These are phyloP conservation scores for Cercospora sesami DNA, from an alignment of 2,329 filamentous ascomycete species.

Conservation along the genomic window DNA sequence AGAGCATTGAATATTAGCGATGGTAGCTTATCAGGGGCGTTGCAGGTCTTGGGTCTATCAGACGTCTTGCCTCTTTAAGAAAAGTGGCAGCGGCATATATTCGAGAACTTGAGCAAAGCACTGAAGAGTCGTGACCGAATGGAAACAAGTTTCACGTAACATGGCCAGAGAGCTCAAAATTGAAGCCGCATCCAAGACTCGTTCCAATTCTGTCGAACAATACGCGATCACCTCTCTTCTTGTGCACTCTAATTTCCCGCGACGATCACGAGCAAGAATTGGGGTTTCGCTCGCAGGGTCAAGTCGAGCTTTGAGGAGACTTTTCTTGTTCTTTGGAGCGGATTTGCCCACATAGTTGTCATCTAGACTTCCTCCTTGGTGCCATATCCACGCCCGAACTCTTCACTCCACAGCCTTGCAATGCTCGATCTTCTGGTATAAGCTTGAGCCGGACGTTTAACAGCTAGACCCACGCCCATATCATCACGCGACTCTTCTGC, in stretches of 20 bases:
- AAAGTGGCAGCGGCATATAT: too few species aligned
- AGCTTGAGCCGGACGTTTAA: not conserved
- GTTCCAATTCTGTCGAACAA: too few species aligned
- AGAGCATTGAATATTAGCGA: conserved; percentile 31
- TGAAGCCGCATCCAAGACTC: too few species aligned
- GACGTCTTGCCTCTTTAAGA: not conserved
- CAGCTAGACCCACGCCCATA: not conserved
- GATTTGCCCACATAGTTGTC: not conserved
- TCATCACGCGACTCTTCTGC: conserved; percentile 6
- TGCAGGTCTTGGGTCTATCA: conserved; percentile 23
- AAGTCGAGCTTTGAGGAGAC: too few species aligned
- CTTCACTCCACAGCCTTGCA: not conserved
- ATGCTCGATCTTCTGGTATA: conserved; percentile 2
- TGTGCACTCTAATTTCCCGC: too few species aligned
- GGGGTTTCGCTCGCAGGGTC: too few species aligned
- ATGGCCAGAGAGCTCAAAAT: too few species aligned
- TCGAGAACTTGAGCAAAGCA: too few species aligned
- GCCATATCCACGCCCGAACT: not conserved
- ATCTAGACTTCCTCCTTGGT: not conserved
- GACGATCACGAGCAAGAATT: too few species aligned
- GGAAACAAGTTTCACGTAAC: too few species aligned
- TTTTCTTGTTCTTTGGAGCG: not conserved
- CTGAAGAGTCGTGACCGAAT: too few species aligned
- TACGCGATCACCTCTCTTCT: too few species aligned
- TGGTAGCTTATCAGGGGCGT: conserved; percentile 23